Evolutionary conservation across 2,329 filamentous ascomycete genomes (phyloP), one percentile per base, ranked within the genome.

Genomic region (Amylocarpus encephaloides): DNA sequence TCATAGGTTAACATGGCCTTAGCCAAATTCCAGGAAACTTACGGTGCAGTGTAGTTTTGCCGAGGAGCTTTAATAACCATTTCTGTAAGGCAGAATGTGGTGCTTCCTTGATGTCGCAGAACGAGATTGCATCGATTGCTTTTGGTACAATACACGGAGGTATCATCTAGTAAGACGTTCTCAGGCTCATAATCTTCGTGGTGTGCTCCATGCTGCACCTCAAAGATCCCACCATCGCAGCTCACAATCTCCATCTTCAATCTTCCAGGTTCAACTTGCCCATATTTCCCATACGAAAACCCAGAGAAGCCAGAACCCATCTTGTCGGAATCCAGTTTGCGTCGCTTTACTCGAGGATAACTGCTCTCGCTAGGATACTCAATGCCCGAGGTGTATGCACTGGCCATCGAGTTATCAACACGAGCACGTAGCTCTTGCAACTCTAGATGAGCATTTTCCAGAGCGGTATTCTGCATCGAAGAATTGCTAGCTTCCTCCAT

Each of bases 121-220:
- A 97, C 75, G 59, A 97, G 81, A 64, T 95, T 95, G 71, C 90
- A 96, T 51, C 83, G 80, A 54, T 86, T 86, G n/a, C 82, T 83
- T 66, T 92, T 88, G 34, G 90, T 95, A 69, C 90, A 94, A 65
- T 96, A 97, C 2, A 95, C 88, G 10, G 85, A 87, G 51, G 76
- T 75, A 67, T 97, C 88, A 65, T 91, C 83, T 59, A 80, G 82
- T 54, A 97, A 74, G 26, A 96, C 83, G 65, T 95, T 95, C 59
- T 91, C 87, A 16, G 85, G 82, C 11, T 78, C 78, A 56, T 88
- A 87, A 26, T 62, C 56, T 13, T 42, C 49, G 10, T 41, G 16
- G 12, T 15, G 30, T 41, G 48, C 69, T 33, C 71, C 71, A 10
- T 74, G 70, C 59, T 83, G 79, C 54, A 85, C 82, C 45, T 78